Evolutionary conservation across 2,329 filamentous ascomycete species (phyloP).

Genomic region (Pseudopyricularia javanii): DNA sequence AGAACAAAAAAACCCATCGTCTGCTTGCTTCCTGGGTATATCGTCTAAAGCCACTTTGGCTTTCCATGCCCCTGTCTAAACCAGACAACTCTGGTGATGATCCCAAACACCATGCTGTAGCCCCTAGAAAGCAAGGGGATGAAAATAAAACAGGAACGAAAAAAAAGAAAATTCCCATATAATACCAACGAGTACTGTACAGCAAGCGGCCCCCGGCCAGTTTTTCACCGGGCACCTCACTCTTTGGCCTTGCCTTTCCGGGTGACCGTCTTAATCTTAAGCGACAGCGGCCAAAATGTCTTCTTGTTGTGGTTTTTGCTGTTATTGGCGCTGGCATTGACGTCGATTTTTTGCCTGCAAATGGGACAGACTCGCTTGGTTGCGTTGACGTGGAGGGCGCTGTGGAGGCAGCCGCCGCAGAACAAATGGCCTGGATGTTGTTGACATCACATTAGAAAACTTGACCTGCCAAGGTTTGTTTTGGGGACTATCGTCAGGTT

Average conservation of each 20-base stretch:
- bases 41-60: neutral
- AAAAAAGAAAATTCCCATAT: too few species aligned
- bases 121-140: neutral
- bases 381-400: constrained; percentile 42
- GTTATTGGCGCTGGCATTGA: constrained; percentile 15
- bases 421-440: constrained; percentile 46
- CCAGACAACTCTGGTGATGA: neutral
- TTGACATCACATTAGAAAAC: too few species aligned
- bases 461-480: neutral
- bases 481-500: neutral
- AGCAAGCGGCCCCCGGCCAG: too few species aligned
- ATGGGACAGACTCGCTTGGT: constrained; percentile 50
- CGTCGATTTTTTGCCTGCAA: constrained; percentile 47
- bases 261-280: constrained; percentile 48
- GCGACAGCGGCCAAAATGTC: constrained; percentile 43
- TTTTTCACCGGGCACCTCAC: constrained; percentile 4
- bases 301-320: constrained; percentile 17
- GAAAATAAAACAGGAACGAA: too few species aligned
- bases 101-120: neutral
- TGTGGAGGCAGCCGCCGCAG: constrained; percentile 49
- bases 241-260: constrained; percentile 35
- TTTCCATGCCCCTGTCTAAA: neutral
- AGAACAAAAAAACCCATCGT: neutral
- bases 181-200: too few species aligned
- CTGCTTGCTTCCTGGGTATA: neutral